phyloP scores from a whole-genome alignment of 352 stramenopile species.

The Aphanomyces astaci region DNA sequence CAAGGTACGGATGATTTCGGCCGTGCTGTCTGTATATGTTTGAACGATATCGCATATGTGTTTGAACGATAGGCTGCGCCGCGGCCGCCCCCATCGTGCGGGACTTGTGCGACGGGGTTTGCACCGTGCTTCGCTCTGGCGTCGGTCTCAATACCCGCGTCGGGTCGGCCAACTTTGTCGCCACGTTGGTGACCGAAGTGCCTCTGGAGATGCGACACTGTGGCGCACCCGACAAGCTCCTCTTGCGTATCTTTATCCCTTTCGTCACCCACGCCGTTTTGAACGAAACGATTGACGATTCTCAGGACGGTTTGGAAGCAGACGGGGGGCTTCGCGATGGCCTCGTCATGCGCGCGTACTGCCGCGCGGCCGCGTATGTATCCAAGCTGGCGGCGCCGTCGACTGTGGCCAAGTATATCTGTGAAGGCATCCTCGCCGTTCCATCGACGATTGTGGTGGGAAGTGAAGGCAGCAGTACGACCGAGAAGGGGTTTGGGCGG shows the following conservation, averaged over 20 bases:
- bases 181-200: conserved; percentile 53
- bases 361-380: conserved; percentile 62
- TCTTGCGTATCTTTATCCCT: conserved; percentile 48
- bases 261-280: conserved; percentile 48
- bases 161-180: conserved; percentile 67
- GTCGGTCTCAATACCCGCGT: conserved; percentile 77
- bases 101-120: conserved; percentile 41
- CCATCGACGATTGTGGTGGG: conserved; percentile 57
- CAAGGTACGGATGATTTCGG: not conserved
- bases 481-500: conserved; percentile 32
- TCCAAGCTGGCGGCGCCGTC: conserved; percentile 44
- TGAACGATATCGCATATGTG: too few relatives aligned
- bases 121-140: conserved; percentile 58
- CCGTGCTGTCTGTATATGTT: too few relatives aligned
- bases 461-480: conserved; percentile 38
- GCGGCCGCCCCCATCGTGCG: conserved; percentile 34
- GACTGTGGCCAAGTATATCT: conserved; percentile 48
- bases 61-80: conserved; percentile 33
- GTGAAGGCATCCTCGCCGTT: not conserved
- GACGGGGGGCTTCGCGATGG: conserved; percentile 38
- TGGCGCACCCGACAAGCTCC: conserved; percentile 44
- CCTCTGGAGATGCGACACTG: conserved; percentile 66
- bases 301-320: conserved; percentile 31
- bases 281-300: conserved; percentile 48
- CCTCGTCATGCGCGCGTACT: conserved; percentile 64